These are phyloP conservation scores for Flaveria sonorensis DNA, from an alignment of 129 eudicot species.

Conservation along the genomic window DNA sequence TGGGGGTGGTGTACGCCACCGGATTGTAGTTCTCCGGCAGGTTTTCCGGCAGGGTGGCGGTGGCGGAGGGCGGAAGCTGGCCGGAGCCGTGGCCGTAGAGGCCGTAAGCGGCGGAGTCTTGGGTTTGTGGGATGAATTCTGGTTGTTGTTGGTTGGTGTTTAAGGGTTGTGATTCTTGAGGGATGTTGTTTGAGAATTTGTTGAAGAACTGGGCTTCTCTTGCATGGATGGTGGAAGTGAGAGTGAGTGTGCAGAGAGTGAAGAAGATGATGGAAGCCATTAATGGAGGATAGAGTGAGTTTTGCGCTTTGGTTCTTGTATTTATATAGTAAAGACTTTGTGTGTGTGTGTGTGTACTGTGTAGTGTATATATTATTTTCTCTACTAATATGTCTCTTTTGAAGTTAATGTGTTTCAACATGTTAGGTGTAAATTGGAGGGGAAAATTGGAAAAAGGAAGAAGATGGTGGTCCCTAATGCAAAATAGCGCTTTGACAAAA, in stretches of 20 bases:
- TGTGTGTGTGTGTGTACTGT: no score
- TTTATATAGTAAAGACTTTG: slow-evolving; percentile 46
- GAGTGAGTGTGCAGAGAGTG: slow-evolving; percentile 39
- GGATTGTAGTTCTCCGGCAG: slow-evolving; percentile 45
- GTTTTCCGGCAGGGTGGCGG: slow-evolving; percentile 35
- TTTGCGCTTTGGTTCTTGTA: slow-evolving; percentile 20
- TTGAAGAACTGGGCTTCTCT: slow-evolving; percentile 79
- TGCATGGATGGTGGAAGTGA: slow-evolving; percentile 56
- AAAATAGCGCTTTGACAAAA: slow-evolving; percentile 1
- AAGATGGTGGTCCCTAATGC: background rate
- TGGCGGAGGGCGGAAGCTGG: slow-evolving; percentile 58
- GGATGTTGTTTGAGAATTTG: slow-evolving; percentile 39
- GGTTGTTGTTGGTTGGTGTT: slow-evolving; percentile 52
- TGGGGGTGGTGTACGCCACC: slow-evolving; percentile 42
- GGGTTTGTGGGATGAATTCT: slow-evolving; percentile 53
- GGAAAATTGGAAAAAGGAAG: background rate
- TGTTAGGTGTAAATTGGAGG: slow-evolving; percentile 1
- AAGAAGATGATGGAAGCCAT: slow-evolving; percentile 62
- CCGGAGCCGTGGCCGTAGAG: slow-evolving; percentile 74
- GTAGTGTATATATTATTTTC: background rate
- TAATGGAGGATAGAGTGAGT: slow-evolving; percentile 25
- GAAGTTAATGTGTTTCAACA: slow-evolving; percentile 34
- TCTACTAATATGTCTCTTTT: slow-evolving; percentile 17
- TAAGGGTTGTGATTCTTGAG: slow-evolving; percentile 32
- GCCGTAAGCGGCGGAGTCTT: slow-evolving; percentile 59